Conservation (phyloP, 2,329 filamentous ascomycete genomes). For the Plectosphaerella sp. region DNA sequence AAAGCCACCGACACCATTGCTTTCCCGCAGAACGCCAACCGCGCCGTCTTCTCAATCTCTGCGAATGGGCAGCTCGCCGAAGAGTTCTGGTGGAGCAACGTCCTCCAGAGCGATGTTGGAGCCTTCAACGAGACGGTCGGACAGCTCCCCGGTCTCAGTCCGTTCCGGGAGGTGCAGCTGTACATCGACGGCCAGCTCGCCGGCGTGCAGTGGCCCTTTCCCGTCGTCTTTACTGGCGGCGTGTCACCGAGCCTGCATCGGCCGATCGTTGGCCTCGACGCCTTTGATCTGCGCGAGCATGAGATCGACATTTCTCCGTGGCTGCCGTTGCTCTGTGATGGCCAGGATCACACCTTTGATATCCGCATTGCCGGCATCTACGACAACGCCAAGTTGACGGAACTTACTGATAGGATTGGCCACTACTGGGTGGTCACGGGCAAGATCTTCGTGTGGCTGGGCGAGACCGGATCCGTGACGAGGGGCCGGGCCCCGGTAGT, state of each 20-base stretch:
- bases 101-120: slow-evolving; percentile 55
- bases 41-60: slow-evolving; percentile 71
- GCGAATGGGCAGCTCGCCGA: slow-evolving; percentile 72
- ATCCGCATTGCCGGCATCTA: slow-evolving; percentile 63
- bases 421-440: slow-evolving; percentile 72
- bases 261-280: slow-evolving; percentile 72
- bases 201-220: slow-evolving; percentile 77
- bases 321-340: slow-evolving; percentile 65
- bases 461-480: slow-evolving; percentile 44
- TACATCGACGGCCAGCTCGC: slow-evolving; percentile 68
- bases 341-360: slow-evolving; percentile 59
- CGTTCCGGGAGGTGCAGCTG: slow-evolving; percentile 75
- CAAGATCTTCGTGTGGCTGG: slow-evolving; percentile 76
- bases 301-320: slow-evolving; percentile 81
- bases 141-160: slow-evolving; percentile 60
- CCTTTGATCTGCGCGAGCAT: slow-evolving; percentile 73
- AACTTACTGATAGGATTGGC: slow-evolving; percentile 51
- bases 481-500: slow-evolving; percentile 37
- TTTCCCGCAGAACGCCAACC: slow-evolving; percentile 63
- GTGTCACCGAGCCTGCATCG: slow-evolving; percentile 73
- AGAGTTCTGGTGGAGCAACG: slow-evolving; percentile 85
- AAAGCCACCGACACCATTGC: slow-evolving; percentile 52
- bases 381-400: slow-evolving; percentile 43
- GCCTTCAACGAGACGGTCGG: slow-evolving; percentile 56
- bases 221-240: slow-evolving; percentile 77